phyloP scores from a whole-genome alignment of 2,329 filamentous ascomycete species.

The Cladosporium velox region DNA sequence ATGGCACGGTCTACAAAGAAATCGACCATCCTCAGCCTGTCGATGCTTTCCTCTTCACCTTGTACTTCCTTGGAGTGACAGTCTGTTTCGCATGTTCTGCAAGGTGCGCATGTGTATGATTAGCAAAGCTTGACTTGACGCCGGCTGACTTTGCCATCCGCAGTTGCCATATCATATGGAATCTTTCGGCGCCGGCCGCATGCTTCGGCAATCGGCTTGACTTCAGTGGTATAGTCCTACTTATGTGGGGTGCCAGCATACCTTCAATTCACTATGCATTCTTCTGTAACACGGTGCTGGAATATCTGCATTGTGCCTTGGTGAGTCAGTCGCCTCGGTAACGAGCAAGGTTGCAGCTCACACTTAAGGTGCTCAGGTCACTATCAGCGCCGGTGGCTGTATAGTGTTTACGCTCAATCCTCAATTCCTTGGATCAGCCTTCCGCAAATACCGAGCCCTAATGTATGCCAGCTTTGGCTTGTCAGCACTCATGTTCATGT shows the following conservation, averaged over 20 bases:
- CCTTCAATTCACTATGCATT: constrained; percentile 27
- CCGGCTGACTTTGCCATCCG: background rate
- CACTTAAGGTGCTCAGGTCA: constrained; percentile 6
- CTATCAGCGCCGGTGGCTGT: constrained; percentile 24
- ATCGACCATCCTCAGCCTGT: constrained; percentile 6
- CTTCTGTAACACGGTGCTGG: constrained; percentile 17
- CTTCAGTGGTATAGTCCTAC: constrained; percentile 26
- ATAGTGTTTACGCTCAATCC: constrained; percentile 25
- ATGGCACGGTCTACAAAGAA: constrained; percentile 12
- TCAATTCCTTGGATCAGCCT: constrained; percentile 21
- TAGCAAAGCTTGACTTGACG: background rate
- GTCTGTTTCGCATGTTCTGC: constrained; percentile 26
- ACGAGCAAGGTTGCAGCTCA: background rate
- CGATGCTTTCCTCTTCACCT: constrained; percentile 23
- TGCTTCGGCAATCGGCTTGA: constrained; percentile 24
- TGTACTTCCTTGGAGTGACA: constrained; percentile 25
- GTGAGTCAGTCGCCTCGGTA: constrained; percentile 2
- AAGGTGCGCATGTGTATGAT: constrained; percentile 6
- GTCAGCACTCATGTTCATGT: constrained; percentile 24
- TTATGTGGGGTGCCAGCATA: constrained; percentile 27
- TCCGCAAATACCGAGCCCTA: constrained; percentile 23
- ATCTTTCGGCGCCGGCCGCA: constrained; percentile 21
- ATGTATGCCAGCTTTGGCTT: constrained; percentile 26
- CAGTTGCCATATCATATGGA: constrained; percentile 25
- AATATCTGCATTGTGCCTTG: constrained; percentile 22